These are phyloP conservation scores for Cucurbita moschata DNA, from an alignment of 306 rosid genomes.

Conservation along the genomic window DNA sequence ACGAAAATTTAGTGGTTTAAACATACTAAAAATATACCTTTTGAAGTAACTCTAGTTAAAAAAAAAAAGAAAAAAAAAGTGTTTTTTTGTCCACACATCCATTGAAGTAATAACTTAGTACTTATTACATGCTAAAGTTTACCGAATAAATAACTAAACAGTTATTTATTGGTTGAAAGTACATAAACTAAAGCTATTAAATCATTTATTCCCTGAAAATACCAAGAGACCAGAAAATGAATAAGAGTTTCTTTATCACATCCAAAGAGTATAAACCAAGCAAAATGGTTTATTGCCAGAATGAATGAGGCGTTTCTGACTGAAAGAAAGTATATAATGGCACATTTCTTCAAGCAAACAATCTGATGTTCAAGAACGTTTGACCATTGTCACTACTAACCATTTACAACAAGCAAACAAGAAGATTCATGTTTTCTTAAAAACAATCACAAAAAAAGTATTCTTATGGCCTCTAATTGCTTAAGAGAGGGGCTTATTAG, in stretches of 20 bases:
- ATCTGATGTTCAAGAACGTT: neutral
- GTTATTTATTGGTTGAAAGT: too few relatives aligned
- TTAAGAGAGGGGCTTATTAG: constrained; percentile 2
- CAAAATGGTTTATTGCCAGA: neutral
- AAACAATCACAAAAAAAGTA: neutral
- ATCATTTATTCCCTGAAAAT: too few relatives aligned
- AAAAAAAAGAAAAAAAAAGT: too few relatives aligned
- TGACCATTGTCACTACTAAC: neutral
- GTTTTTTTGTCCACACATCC: too few relatives aligned
- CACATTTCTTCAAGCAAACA: neutral
- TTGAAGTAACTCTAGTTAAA: too few relatives aligned
- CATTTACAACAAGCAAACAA: neutral
- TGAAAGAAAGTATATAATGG: neutral
- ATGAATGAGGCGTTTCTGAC: neutral
- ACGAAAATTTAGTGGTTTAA: too few relatives aligned
- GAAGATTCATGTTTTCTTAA: neutral
- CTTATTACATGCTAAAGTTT: too few relatives aligned
- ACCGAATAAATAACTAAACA: too few relatives aligned
- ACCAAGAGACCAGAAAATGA: neutral
- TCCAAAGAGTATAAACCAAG: neutral
- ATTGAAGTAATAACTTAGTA: too few relatives aligned
- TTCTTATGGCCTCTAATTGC: constrained; percentile 2
- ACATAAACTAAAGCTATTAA: too few relatives aligned
- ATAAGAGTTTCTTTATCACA: neutral
- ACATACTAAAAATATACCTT: too few relatives aligned